phyloP scores from a whole-genome alignment of 306 rosid genomes.

The Carpinus fangiana region DNA sequence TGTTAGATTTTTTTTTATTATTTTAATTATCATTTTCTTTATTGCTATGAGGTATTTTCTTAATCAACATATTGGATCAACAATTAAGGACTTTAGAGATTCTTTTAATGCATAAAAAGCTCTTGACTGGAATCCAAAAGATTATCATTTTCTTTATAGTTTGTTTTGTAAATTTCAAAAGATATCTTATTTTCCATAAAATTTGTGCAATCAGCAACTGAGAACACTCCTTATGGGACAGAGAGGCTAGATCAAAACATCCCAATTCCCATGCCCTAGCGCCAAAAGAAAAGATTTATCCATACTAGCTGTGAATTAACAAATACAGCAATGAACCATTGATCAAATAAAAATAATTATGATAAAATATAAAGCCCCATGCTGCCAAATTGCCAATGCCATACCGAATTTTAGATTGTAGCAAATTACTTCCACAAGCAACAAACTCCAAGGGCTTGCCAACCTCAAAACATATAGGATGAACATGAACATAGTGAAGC shows the following conservation, averaged over 20 bases:
- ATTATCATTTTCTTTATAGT: too few relatives aligned
- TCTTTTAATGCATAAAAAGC: too few relatives aligned
- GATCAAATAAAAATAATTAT: not conserved
- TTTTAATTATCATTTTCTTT: too few relatives aligned
- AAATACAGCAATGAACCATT: not conserved
- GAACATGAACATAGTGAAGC: slow-evolving; percentile 89
- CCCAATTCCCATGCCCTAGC: not conserved
- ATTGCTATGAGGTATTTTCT: too few relatives aligned
- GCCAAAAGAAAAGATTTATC: not conserved
- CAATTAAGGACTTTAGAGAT: too few relatives aligned
- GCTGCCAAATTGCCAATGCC: slow-evolving; percentile 24
- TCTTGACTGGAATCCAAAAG: too few relatives aligned
- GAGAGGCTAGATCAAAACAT: not conserved
- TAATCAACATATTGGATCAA: too few relatives aligned
- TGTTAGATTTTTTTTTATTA: too few relatives aligned
- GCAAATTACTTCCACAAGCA: slow-evolving; percentile 90
- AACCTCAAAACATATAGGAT: slow-evolving; percentile 90
- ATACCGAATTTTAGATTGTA: slow-evolving; percentile 84
- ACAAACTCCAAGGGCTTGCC: slow-evolving; percentile 94
- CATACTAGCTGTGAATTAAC: not conserved
- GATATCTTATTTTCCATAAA: not conserved
- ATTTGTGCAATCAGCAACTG: not conserved
- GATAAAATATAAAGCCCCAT: not conserved
- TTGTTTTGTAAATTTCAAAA: too few relatives aligned
- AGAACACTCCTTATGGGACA: not conserved